Evolutionary conservation across 495 filamentous ascomycete species (phyloP).

Genomic region (Aspergillus saccharolyticus): DNA sequence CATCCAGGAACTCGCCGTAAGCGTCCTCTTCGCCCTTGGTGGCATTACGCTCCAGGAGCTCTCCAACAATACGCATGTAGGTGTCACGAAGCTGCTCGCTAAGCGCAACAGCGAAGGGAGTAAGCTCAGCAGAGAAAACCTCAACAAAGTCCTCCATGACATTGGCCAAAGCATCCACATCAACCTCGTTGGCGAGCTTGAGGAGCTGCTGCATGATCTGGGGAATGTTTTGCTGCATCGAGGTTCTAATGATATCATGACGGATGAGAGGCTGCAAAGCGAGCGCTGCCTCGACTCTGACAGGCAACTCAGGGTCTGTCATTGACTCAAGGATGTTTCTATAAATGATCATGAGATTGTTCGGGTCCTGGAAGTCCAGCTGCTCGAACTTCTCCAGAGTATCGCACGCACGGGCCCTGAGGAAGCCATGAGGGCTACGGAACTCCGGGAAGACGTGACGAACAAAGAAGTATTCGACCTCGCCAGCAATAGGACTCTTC

Average conservation of each 20-base stretch:
- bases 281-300: slow-evolving; percentile 89
- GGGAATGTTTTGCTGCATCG: slow-evolving; percentile 97
- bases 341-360: slow-evolving; percentile 92
- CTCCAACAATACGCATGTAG: slow-evolving; percentile 87
- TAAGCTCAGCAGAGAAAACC: slow-evolving; percentile 91
- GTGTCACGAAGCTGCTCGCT: slow-evolving; percentile 96
- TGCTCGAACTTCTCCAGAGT: slow-evolving; percentile 96
- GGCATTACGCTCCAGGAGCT: slow-evolving; percentile 78
- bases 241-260: slow-evolving; percentile 85
- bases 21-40: slow-evolving; percentile 70
- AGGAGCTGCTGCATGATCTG: slow-evolving; percentile 99
- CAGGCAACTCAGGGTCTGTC: slow-evolving; percentile 85
- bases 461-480: slow-evolving; percentile 99
- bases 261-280: slow-evolving; percentile 92
- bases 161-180: slow-evolving; percentile 91
- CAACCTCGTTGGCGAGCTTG: slow-evolving; percentile 92
- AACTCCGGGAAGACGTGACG: slow-evolving; percentile 98
- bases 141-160: slow-evolving; percentile 99
- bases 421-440: slow-evolving; percentile 84
- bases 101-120: slow-evolving; percentile 94
- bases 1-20: slow-evolving; percentile 88
- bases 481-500: slow-evolving; percentile 94
- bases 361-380: slow-evolving; percentile 90
- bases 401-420: slow-evolving; percentile 92
- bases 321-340: slow-evolving; percentile 95